Percentiles rank a stretch among this genome's conserved stretches.
Evolutionary conservation across 192 early-diverging fungal species (phyloP).

Genomic region (Coemansia sp.): DNA sequence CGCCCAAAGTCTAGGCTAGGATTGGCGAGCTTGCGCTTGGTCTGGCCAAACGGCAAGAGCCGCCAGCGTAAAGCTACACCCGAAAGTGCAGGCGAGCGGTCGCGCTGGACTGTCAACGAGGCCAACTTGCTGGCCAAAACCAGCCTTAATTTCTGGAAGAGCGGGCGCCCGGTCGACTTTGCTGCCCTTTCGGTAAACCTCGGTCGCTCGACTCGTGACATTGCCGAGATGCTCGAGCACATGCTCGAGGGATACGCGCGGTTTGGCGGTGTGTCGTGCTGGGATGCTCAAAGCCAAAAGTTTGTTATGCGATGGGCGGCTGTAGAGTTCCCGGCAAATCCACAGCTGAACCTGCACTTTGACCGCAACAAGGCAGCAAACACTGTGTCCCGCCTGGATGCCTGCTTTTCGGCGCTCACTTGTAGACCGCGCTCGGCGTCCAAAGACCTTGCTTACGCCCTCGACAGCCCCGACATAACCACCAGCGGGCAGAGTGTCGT

Average conservation of each 20-base stretch:
- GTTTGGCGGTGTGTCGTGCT: constrained; percentile 36
- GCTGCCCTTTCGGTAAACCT: constrained; percentile 20
- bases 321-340: constrained; percentile 40
- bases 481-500: constrained; percentile 26
- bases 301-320: constrained; percentile 39
- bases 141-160: constrained; percentile 36
- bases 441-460: constrained; percentile 7
- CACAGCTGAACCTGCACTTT: constrained; percentile 18
- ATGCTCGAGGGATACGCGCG: constrained; percentile 39
- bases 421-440: constrained; percentile 26
- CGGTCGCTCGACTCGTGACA: constrained; percentile 20
- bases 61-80: constrained; percentile 9
- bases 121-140: constrained; percentile 24
- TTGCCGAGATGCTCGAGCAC: constrained; percentile 50
- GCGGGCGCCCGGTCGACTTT: constrained; percentile 25
- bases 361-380: neutral
- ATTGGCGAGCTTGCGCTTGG: constrained; percentile 25
- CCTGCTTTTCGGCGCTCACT: constrained; percentile 33
- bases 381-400: constrained; percentile 17
- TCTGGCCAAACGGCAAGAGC: constrained; percentile 19
- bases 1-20: constrained; percentile 23
- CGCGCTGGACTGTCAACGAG: constrained; percentile 40
- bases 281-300: constrained; percentile 27
- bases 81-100: neutral
- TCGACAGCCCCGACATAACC: constrained; percentile 16